These are phyloP conservation scores for Myxozyma monticola DNA, from an alignment of 805 yeast species.

Conservation along the genomic window DNA sequence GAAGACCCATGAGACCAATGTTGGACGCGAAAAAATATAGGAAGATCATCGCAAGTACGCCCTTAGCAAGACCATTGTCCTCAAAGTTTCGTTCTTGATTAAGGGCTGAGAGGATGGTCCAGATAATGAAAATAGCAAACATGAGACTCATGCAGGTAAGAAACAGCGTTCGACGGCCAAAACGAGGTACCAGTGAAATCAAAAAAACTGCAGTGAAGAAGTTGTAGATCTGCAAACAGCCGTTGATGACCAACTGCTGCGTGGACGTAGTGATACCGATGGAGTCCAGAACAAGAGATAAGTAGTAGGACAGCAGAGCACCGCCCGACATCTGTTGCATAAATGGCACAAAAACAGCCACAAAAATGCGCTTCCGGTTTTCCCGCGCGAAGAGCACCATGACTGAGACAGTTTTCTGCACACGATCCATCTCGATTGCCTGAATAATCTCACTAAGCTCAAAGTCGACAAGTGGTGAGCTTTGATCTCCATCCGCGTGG, in stretches of 20 bases:
- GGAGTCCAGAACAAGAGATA: conserved; percentile 51
- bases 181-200: conserved; percentile 36
- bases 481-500: conserved; percentile 45
- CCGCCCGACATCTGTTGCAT: conserved; percentile 54
- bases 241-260: conserved; percentile 52
- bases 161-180: conserved; percentile 23
- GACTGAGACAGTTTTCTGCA: conserved; percentile 39
- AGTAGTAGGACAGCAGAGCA: conserved; percentile 54
- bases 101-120: conserved; percentile 51
- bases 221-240: conserved; percentile 51
- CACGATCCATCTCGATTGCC: conserved; percentile 46
- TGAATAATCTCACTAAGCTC: too few species aligned
- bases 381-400: conserved; percentile 45
- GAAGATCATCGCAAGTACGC: conserved; percentile 54
- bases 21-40: conserved; percentile 42
- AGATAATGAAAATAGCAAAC: conserved; percentile 44
- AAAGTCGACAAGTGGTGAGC: conserved; percentile 18
- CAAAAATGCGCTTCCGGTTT: conserved; percentile 47
- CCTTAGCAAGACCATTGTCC: conserved; percentile 45
- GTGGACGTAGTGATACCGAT: conserved; percentile 53
- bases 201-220: conserved; percentile 36
- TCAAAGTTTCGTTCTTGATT: conserved; percentile 48
- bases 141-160: conserved; percentile 42
- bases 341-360: conserved; percentile 40
- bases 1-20: conserved; percentile 47